Percentiles rank a stretch among this genome's conserved stretches.
These are phyloP conservation scores for Excoecaria cochinchinensis DNA, from an alignment of 345 rosid genomes.

Conservation along the genomic window DNA sequence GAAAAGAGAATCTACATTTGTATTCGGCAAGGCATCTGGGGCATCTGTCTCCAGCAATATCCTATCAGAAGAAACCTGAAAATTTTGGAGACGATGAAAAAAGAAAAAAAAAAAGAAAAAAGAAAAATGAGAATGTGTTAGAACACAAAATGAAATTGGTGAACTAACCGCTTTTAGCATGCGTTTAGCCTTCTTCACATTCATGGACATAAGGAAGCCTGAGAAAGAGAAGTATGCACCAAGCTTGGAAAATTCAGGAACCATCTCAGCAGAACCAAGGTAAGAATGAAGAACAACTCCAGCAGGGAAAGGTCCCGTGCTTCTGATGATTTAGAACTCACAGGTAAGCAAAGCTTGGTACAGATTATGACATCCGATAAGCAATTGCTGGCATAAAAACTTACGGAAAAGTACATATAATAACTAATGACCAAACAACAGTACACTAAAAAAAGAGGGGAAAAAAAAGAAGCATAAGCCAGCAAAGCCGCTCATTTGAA, in stretches of 20 bases:
- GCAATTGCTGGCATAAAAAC: not conserved
- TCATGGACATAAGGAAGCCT: conserved; percentile 81
- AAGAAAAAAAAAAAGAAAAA: too few species aligned
- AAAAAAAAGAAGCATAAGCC: not conserved
- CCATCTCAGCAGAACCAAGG: conserved; percentile 93
- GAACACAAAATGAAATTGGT: conserved; percentile 12
- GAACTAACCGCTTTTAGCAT: conserved; percentile 62
- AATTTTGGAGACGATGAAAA: conserved; percentile 24
- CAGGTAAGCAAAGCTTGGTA: not conserved
- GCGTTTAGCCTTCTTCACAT: conserved; percentile 66
- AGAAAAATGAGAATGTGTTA: not conserved
- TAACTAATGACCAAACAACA: not conserved
- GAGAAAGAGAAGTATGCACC: conserved; percentile 96
- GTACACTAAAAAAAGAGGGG: not conserved
- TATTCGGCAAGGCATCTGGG: conserved; percentile 84
- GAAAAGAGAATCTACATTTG: conserved; percentile 40
- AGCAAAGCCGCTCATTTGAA: not conserved
- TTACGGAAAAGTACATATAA: not conserved
- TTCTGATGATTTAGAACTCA: conserved; percentile 36
- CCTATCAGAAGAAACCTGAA: conserved; percentile 76
- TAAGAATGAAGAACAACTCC: conserved; percentile 88
- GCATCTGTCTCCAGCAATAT: conserved; percentile 89
- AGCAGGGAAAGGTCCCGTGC: conserved; percentile 76
- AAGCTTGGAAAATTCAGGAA: conserved; percentile 80
- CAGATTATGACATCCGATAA: conserved; percentile 2